Evolutionary conservation across 1,284 basidiomycete genomes (phyloP), one percentile per base, ranked within the genome.

Genomic region (Psilocybe mexicana): DNA sequence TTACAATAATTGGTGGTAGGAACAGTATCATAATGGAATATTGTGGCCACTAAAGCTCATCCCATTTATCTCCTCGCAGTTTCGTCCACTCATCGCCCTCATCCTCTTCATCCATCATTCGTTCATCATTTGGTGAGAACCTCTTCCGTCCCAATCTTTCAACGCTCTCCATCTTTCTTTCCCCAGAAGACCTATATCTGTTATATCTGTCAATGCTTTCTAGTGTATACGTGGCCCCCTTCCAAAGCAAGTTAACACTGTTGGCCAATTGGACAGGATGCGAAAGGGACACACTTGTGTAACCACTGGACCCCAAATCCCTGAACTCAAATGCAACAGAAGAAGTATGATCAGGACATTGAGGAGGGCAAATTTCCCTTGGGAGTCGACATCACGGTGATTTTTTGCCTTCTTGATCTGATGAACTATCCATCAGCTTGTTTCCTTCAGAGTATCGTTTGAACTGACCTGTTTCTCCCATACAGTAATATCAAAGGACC

Each of bases 41-140:
- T n/a, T n/a, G n/a, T n/a, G n/a, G n/a, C n/a, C n/a, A 25, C 47
- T 49, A 49, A 30, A 49, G 47, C 47, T 49, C 30, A n/a, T 49
- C 47, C 47, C 30, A 49, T 49, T 23, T 49, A 18, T 35, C 30
- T n/a, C 47, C 47, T 49, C 5, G 30, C n/a, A 49, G 30, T 5
- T 49, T 23, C 7, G 12, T 49, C 47, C 47, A 49, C 6, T 35
- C 28, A 28, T 49, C 30, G 5, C 36, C 47, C 6, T 49, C 47
- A 36, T 49, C 8, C n/a, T 35, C 36, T 6, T 49, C 47, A 18
- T 47, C 46, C 6, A 11, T 5, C n/a, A n/a, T n/a, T n/a, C n/a
- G n/a, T n/a, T n/a, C n/a, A n/a, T n/a, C n/a, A n/a, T n/a, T n/a
- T n/a, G n/a, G n/a, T n/a, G n/a, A n/a, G n/a, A n/a, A n/a, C n/a